Base-by-base conservation (phyloP, 2,329 filamentous ascomycete genomes). In the Nemania abortiva region DNA sequence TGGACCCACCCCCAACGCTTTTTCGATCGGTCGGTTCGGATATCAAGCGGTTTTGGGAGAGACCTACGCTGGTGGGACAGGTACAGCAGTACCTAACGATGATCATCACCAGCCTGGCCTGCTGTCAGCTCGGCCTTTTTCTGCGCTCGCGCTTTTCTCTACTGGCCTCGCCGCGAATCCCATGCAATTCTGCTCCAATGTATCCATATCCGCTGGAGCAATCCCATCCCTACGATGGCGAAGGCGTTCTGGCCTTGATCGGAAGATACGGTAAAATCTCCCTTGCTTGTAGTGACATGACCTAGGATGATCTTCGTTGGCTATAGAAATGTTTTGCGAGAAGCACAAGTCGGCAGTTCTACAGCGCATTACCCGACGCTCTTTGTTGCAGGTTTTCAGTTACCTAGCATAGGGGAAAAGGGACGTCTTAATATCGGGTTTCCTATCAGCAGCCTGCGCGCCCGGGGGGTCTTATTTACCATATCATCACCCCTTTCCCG, bases 41-140 rank as follows among this genome's bases (percentile, higher is more conserved):
- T 54, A 55, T 63, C 39, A 20, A 39, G 34, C 65, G 37, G 22
- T 66, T 66, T 66, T 66, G 57, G 64, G 34, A 63, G 58, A 58
- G 22, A 37, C 37, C 27, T 45, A 60, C 52, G 20, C 34, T 24
- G 39, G 49, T 54, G 24, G 49, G 49, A 6, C 37, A 45, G 45
- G 45, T 45, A n/a, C 31, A n/a, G 5, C 9, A 42, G 29, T 31
- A 42, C 13, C 15, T 29, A 34, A 29, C 52, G 52, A 5, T 49
- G 34, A 34, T 65, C 54, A 27, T 49, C 54, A 1, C 27, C 18
- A 52, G 29, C 42, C 52, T 54, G 24, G 20, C 52, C n/a, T 31
- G 54, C 52, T 64, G 63, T 65, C 54, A 34, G 55, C 55, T 59
- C 37, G 61, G n/a, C 54, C 13, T 45, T 34, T 45, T 29, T 54